Conservation (phyloP, 768 basidiomycete species). For the Lactarius deliciosus region DNA sequence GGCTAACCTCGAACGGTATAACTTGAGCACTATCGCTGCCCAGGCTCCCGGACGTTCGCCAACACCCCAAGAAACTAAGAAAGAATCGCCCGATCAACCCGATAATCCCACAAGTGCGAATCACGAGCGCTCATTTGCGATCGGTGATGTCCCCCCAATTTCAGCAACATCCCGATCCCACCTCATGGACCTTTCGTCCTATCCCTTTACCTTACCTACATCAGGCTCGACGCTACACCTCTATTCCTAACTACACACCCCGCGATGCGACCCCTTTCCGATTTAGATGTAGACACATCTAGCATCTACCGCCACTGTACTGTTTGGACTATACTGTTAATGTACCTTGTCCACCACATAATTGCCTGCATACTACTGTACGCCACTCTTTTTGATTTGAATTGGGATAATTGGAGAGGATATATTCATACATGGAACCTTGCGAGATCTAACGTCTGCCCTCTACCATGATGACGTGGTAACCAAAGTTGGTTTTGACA, state of each 20-base stretch:
- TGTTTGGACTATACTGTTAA: slow-evolving; percentile 20
- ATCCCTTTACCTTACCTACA: slow-evolving; percentile 14
- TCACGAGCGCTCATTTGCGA: slow-evolving; percentile 18
- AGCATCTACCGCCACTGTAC: slow-evolving; percentile 25
- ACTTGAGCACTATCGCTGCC: slow-evolving; percentile 35
- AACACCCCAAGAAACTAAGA: slow-evolving; percentile 33
- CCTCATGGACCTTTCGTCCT: slow-evolving; percentile 19
- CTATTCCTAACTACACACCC: slow-evolving; percentile 9
- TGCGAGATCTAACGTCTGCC: slow-evolving; percentile 52
- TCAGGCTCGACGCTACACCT: slow-evolving; percentile 20
- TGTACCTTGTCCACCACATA: slow-evolving; percentile 27
- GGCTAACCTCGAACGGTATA: slow-evolving; percentile 42
- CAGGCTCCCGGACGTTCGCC: slow-evolving; percentile 30
- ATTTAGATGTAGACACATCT: slow-evolving; percentile 25
- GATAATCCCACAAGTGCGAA: background rate
- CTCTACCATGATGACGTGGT: slow-evolving; percentile 92
- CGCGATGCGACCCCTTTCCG: background rate
- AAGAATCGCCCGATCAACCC: slow-evolving; percentile 25
- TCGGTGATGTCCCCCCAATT: slow-evolving; percentile 21
- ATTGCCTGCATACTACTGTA: slow-evolving; percentile 27
- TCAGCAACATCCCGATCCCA: slow-evolving; percentile 26
- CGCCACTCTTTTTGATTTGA: slow-evolving; percentile 12
- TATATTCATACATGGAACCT: slow-evolving; percentile 5
- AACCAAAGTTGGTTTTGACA: slow-evolving; percentile 82
- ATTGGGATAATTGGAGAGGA: slow-evolving; percentile 2